Percentiles rank a stretch among this genome's conserved stretches.
Evolutionary conservation across 495 filamentous ascomycete genomes (phyloP).

Genomic region (Staphylotrichum longicolle): DNA sequence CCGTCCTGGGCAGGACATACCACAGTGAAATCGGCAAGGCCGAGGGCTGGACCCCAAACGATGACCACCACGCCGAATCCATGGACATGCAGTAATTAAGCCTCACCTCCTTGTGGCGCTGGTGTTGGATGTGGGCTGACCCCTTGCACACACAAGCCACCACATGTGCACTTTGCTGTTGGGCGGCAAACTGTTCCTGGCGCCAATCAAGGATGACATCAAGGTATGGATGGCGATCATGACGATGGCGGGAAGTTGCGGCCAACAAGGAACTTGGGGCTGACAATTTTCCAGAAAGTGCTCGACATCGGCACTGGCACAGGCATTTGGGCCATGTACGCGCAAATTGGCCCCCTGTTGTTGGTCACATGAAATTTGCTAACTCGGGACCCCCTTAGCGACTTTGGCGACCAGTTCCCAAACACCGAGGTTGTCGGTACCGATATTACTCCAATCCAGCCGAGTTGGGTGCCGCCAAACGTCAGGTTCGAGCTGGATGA

Average conservation of each 20-base stretch:
- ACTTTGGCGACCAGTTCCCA: constrained; percentile 51
- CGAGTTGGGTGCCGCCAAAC: constrained; percentile 50
- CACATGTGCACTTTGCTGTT: constrained; percentile 5
- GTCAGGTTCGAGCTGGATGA: constrained; percentile 57
- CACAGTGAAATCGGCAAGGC: constrained; percentile 31
- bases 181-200: constrained; percentile 12
- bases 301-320: constrained; percentile 64
- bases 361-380: background rate
- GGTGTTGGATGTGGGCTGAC: too few species aligned
- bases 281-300: constrained; percentile 25
- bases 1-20: constrained; percentile 32
- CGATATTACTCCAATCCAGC: constrained; percentile 61
- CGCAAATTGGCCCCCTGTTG: background rate
- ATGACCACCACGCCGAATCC: background rate
- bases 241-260: too few species aligned
- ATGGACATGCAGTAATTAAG: constrained; percentile 9
- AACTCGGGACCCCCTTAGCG: constrained; percentile 18
- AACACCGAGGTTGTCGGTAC: constrained; percentile 57
- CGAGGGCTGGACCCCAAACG: constrained; percentile 17
- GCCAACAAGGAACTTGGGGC: background rate
- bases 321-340: constrained; percentile 55
- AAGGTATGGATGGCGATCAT: background rate
- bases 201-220: constrained; percentile 14
- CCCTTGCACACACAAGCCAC: constrained; percentile 2
- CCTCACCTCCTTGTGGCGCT: background rate